Percentiles rank a stretch among this genome's conserved stretches.
phyloP scores from a whole-genome alignment of 2,329 filamentous ascomycete genomes.

The Didymella glomerata region DNA sequence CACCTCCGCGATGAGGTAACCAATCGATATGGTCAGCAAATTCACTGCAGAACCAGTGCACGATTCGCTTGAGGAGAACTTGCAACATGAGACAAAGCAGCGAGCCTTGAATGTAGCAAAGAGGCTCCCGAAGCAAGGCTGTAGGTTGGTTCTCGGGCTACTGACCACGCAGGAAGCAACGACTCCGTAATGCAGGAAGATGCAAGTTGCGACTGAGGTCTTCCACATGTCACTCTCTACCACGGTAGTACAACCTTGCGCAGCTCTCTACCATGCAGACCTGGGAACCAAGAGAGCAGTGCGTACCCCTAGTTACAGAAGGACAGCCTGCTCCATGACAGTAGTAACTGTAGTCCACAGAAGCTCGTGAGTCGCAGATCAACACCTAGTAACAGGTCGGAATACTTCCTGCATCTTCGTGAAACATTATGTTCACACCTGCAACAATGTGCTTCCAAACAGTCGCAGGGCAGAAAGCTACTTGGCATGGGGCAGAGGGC shows the following conservation, averaged over 20 bases:
- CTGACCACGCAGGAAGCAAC: neutral
- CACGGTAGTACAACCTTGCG: neutral
- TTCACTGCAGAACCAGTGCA: slow-evolving; percentile 7
- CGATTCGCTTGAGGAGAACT: neutral
- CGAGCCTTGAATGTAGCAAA: neutral
- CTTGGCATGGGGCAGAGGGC: neutral
- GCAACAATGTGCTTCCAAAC: neutral
- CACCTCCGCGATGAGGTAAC: slow-evolving; percentile 16
- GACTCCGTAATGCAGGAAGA: neutral
- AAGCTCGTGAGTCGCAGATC: neutral
- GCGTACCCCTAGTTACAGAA: neutral
- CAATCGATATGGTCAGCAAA: slow-evolving; percentile 6
- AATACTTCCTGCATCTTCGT: neutral
- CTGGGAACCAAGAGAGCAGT: neutral
- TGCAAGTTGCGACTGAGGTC: neutral
- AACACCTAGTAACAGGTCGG: neutral
- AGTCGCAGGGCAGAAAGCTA: neutral
- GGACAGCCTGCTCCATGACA: neutral
- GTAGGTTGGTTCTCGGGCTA: neutral
- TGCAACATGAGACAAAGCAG: neutral
- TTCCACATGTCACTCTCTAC: neutral
- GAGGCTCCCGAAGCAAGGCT: neutral
- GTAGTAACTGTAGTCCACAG: neutral
- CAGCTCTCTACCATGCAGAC: neutral
- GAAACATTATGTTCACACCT: neutral